Conservation (phyloP, 2,329 filamentous ascomycete species). For the Herpotrichia juniperi region DNA sequence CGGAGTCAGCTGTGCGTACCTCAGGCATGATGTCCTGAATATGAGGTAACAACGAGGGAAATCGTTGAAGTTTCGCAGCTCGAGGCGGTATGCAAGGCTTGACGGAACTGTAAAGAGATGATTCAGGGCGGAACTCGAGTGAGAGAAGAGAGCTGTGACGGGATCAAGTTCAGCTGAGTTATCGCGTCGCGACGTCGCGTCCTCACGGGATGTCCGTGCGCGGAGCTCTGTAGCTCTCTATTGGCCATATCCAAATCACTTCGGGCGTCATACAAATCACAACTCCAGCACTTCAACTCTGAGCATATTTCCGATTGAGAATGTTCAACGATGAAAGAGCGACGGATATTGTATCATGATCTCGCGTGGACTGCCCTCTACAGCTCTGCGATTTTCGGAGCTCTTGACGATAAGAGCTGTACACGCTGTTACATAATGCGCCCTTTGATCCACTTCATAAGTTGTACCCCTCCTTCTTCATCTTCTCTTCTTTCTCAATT, state of each 20-base stretch:
- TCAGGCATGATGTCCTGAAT: slow-evolving; percentile 39
- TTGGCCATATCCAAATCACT: slow-evolving; percentile 21
- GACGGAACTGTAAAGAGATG: background rate
- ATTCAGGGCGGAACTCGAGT: background rate
- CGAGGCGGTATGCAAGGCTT: background rate
- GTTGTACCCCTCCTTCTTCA: slow-evolving; percentile 1
- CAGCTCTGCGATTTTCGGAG: slow-evolving; percentile 1
- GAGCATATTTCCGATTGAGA: background rate
- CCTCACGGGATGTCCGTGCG: slow-evolving; percentile 31
- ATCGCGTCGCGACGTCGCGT: slow-evolving; percentile 27
- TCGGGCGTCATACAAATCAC: too few relatives aligned
- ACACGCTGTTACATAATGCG: slow-evolving; percentile 37
- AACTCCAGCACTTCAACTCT: background rate
- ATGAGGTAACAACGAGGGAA: background rate
- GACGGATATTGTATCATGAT: too few relatives aligned
- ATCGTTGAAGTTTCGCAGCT: background rate
- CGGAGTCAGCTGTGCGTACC: slow-evolving; percentile 22
- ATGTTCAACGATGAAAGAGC: background rate
- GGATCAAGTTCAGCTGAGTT: slow-evolving; percentile 10
- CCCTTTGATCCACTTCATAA: slow-evolving; percentile 17
- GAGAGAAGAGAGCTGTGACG: slow-evolving; percentile 4
- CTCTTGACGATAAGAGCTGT: slow-evolving; percentile 26
- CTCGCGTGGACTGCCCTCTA: too few relatives aligned
- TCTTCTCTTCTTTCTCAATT: background rate
- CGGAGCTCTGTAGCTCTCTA: slow-evolving; percentile 20